A percentile compares a stretch with the other conserved stretches of the same genome.
Evolutionary conservation across 345 rosid genomes (phyloP).

Genomic region (Sisymbrium altissimum): DNA sequence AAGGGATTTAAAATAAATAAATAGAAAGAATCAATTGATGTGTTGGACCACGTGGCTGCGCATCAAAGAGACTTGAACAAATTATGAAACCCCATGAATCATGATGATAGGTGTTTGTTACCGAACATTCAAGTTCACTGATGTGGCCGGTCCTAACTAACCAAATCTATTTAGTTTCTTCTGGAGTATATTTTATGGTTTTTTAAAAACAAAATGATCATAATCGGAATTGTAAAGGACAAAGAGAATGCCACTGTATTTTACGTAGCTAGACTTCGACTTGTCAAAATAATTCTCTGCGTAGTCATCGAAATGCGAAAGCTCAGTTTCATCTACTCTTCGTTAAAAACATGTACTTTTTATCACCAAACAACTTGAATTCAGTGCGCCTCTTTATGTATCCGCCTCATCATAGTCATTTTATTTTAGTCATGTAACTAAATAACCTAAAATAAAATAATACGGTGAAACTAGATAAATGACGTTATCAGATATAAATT

Average conservation of each 20-base stretch:
- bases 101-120: constrained; percentile 19
- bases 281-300: constrained; percentile 9
- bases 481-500: too few species aligned
- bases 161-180: constrained; percentile 8
- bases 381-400: neutral
- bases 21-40: neutral
- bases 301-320: neutral
- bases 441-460: neutral
- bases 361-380: neutral
- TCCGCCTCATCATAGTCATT: neutral
- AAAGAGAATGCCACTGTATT: constrained; percentile 6
- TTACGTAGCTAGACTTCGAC: constrained; percentile 18
- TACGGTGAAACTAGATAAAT: too few species aligned
- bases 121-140: constrained; percentile 34
- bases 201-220: neutral
- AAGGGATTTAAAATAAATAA: neutral
- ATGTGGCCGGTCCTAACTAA: constrained; percentile 19
- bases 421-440: neutral
- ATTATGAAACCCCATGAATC: constrained; percentile 5
- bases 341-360: neutral
- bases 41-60: constrained; percentile 28
- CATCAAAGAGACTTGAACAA: constrained; percentile 16
- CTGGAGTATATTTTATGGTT: neutral
- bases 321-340: constrained; percentile 20
- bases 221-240: neutral